Conservation (phyloP, 2,329 filamentous ascomycete genomes). For the Diaporthe destruens region DNA sequence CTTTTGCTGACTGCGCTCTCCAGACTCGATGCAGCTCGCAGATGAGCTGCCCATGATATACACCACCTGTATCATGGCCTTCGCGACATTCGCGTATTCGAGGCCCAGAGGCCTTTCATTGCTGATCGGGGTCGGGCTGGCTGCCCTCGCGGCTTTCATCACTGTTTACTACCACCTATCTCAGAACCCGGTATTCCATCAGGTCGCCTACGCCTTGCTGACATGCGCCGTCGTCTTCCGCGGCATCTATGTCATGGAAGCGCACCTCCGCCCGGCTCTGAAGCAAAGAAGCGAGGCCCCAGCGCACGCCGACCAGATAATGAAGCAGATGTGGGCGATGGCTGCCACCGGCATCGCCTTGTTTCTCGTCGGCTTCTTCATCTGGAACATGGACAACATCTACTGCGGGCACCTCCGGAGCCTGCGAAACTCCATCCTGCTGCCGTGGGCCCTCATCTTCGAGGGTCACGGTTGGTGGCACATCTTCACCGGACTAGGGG, state of each 20-base stretch:
- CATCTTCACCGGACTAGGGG: conserved; percentile 83
- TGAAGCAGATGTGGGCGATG: conserved; percentile 81
- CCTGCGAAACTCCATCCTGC: conserved; percentile 76
- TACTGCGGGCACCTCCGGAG: conserved; percentile 75
- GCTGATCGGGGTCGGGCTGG: conserved; percentile 55
- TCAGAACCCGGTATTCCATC: conserved; percentile 86
- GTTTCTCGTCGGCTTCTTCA: conserved; percentile 79
- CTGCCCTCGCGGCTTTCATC: conserved; percentile 76
- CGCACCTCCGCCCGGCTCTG: conserved; percentile 59
- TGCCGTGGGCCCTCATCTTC: conserved; percentile 84
- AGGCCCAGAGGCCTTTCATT: conserved; percentile 59
- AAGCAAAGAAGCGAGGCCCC: conserved; percentile 56
- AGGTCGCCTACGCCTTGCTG: conserved; percentile 80
- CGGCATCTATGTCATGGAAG: conserved; percentile 81
- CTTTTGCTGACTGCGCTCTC: conserved; percentile 29
- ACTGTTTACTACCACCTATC: conserved; percentile 83
- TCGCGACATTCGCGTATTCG: conserved; percentile 80
- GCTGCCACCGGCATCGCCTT: conserved; percentile 74
- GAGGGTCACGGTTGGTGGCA: conserved; percentile 75
- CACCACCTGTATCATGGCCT: conserved; percentile 68
- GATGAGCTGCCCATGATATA: conserved; percentile 73
- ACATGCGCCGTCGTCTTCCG: conserved; percentile 78
- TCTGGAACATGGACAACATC: conserved; percentile 86
- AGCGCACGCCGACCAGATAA: conserved; percentile 60
- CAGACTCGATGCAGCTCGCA: conserved; percentile 71